These are phyloP conservation scores for Sphagnum contortum DNA, from an alignment of 225 moss, liverwort and hornwort species.

Conservation along the genomic window DNA sequence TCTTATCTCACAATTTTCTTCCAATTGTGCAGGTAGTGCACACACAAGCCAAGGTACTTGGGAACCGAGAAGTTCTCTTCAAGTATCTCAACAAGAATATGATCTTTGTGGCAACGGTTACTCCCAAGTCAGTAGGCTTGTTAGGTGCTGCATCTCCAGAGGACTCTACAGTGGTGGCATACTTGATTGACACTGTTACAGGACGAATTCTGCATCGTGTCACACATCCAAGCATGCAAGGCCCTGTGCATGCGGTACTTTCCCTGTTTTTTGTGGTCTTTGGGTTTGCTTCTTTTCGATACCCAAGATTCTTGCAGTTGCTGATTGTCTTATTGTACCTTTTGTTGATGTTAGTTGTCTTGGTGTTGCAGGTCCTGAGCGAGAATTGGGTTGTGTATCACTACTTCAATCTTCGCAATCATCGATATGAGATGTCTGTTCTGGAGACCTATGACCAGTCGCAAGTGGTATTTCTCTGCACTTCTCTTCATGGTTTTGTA, in stretches of 20 bases:
- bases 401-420: slow-evolving; percentile 87
- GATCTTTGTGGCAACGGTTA: slow-evolving; percentile 83
- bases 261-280: not conserved
- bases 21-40: slow-evolving; percentile 55
- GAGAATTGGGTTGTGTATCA: slow-evolving; percentile 99
- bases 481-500: too few relatives aligned
- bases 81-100: slow-evolving; percentile 89
- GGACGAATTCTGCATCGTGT: slow-evolving; percentile 84
- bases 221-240: slow-evolving; percentile 73
- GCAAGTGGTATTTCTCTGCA: slow-evolving; percentile 53
- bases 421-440: slow-evolving; percentile 92
- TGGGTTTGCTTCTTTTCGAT: too few relatives aligned
- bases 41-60: slow-evolving; percentile 83
- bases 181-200: slow-evolving; percentile 83
- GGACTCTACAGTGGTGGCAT: slow-evolving; percentile 73
- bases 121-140: slow-evolving; percentile 41
- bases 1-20: too few relatives aligned
- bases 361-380: slow-evolving; percentile 65
- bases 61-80: slow-evolving; percentile 70
- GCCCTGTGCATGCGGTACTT: slow-evolving; percentile 91
- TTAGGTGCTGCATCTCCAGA: slow-evolving; percentile 76
- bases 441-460: slow-evolving; percentile 83
- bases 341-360: too few relatives aligned
- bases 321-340: too few relatives aligned
- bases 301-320: too few relatives aligned